Evolutionary conservation across 1,284 basidiomycete genomes (phyloP).

Genomic region (Ganoderma lucidum): DNA sequence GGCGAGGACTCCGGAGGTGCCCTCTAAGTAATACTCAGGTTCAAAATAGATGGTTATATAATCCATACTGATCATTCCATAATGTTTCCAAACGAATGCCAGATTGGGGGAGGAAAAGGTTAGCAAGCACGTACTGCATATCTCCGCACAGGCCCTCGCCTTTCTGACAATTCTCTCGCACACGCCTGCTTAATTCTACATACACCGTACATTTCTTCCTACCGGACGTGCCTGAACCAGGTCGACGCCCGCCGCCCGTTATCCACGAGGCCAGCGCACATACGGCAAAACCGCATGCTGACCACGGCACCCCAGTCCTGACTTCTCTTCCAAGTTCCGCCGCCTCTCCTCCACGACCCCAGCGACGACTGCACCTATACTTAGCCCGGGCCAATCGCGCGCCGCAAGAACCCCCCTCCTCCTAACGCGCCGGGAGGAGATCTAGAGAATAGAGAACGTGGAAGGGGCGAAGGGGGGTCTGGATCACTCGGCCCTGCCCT

Average conservation of each 20-base stretch:
- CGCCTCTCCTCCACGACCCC: background rate
- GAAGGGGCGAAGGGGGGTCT: background rate
- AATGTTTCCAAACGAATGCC: background rate
- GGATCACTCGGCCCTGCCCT: constrained; percentile 30
- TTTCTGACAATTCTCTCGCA: background rate
- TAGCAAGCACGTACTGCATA: too few relatives aligned
- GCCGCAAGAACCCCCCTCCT: background rate
- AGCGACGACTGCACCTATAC: background rate
- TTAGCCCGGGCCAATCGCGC: background rate
- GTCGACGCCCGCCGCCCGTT: background rate
- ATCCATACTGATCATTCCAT: background rate
- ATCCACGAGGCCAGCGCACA: background rate
- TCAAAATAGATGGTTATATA: background rate
- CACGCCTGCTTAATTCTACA: background rate
- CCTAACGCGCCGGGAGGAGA: background rate
- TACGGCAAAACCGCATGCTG: background rate
- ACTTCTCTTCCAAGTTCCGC: background rate
- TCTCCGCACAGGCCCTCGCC: background rate
- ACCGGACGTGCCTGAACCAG: background rate
- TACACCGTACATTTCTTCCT: background rate
- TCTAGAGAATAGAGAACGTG: background rate
- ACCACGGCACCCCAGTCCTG: background rate
- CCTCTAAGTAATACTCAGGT: background rate
- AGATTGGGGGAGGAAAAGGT: background rate
- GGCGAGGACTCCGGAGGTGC: too few relatives aligned